phyloP scores from a whole-genome alignment of 2,329 filamentous ascomycete genomes.

The Sordariomycetes sp. region DNA sequence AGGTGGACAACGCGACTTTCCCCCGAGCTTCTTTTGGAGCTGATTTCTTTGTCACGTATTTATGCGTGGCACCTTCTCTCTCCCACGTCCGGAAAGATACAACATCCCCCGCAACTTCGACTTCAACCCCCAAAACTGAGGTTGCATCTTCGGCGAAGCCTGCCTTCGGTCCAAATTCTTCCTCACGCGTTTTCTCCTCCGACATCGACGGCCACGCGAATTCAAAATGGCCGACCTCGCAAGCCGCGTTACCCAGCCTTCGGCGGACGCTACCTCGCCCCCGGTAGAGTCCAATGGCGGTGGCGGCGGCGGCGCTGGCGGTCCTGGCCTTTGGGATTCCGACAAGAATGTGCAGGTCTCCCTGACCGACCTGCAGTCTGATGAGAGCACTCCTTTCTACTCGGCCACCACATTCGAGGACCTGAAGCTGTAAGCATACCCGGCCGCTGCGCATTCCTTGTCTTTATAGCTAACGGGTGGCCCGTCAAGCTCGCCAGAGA shows the following conservation, averaged over 20 bases:
- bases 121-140: no score
- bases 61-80: not conserved
- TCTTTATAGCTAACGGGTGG: not conserved
- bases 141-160: not conserved
- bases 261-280: not conserved
- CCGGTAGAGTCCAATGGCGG: conserved; percentile 8
- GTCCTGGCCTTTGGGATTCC: conserved; percentile 54
- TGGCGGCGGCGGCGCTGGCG: conserved; percentile 26
- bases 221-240: conserved; percentile 35
- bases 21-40: not conserved
- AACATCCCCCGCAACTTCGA: no score
- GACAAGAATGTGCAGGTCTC: conserved; percentile 88
- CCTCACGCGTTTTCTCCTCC: not conserved
- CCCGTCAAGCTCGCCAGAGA: conserved; percentile 27
- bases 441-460: not conserved
- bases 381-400: conserved; percentile 78
- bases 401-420: conserved; percentile 79
- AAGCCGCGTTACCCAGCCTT: conserved; percentile 37
- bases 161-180: not conserved
- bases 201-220: conserved; percentile 8
- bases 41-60: not conserved
- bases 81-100: not conserved
- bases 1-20: not conserved
- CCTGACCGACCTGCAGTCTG: conserved; percentile 77
- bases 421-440: conserved; percentile 61